Conservation (phyloP, 345 rosid genomes). For the Lepidium sativum region DNA sequence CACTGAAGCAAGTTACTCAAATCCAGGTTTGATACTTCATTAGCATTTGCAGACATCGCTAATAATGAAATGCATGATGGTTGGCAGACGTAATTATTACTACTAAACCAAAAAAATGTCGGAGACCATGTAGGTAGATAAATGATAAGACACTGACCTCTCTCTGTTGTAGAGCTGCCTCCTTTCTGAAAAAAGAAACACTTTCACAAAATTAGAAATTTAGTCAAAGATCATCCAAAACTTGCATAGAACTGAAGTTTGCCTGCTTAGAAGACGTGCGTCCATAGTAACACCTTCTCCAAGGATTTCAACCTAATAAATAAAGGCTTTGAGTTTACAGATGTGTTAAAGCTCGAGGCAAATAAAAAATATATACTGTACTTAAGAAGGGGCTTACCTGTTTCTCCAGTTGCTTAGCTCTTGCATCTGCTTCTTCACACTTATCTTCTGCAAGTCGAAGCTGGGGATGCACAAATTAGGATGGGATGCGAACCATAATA, state of each 20-base stretch:
- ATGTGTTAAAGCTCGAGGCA: not conserved
- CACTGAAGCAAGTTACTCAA: not conserved
- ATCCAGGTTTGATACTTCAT: not conserved
- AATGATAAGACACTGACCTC: constrained; percentile 49
- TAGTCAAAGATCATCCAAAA: not conserved
- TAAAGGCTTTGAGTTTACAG: not conserved
- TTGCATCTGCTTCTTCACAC: constrained; percentile 79
- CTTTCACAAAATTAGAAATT: constrained; percentile 15
- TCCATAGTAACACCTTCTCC: constrained; percentile 88
- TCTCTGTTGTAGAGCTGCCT: constrained; percentile 80
- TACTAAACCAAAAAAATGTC: not conserved
- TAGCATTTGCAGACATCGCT: not conserved
- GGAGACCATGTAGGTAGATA: not conserved
- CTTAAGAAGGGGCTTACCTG: constrained; percentile 35
- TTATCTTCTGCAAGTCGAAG: constrained; percentile 81
- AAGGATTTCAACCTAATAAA: constrained; percentile 61
- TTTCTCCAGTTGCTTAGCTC: constrained; percentile 80
- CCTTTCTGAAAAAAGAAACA: constrained; percentile 55
- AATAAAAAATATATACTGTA: not conserved
- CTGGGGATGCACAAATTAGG: constrained; percentile 51
- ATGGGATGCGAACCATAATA: constrained; percentile 17
- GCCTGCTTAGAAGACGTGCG: constrained; percentile 81
- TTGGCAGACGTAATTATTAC: not conserved
- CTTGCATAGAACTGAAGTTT: constrained; percentile 22
- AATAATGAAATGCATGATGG: not conserved